Conservation (phyloP, 495 filamentous ascomycete genomes). For the Penicillium egyptiacum region DNA sequence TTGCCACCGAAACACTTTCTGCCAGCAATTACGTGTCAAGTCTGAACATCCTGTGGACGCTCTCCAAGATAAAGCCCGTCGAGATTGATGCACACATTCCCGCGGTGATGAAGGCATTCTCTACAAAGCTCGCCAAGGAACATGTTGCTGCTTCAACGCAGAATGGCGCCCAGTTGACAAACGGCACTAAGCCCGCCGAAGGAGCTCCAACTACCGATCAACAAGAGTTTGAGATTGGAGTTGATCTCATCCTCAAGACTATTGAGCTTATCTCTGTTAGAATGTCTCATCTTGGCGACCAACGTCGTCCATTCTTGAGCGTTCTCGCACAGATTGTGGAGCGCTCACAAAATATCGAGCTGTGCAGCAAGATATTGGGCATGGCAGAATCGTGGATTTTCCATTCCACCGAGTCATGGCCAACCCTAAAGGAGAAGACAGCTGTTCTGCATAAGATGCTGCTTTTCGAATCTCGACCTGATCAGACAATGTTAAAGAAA, state of each 20-base stretch:
- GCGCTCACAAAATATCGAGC: conserved; percentile 76
- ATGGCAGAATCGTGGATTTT: conserved; percentile 98
- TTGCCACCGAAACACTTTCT: conserved; percentile 78
- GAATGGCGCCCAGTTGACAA: conserved; percentile 34
- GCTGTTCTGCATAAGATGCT: conserved; percentile 98
- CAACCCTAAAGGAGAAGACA: conserved; percentile 96
- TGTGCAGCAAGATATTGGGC: conserved; percentile 87
- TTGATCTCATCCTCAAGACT: conserved; percentile 85
- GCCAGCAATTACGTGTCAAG: conserved; percentile 78
- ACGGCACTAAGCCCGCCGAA: conserved; percentile 49
- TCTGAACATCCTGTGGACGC: conserved; percentile 86
- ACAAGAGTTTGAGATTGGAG: conserved; percentile 80
- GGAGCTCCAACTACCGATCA: conserved; percentile 58
- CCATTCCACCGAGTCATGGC: conserved; percentile 86
- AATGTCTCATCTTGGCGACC: conserved; percentile 92
- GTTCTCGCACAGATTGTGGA: conserved; percentile 93
- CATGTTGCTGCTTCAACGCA: conserved; percentile 75
- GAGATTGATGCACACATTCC: conserved; percentile 87
- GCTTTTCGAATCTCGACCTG: conserved; percentile 80
- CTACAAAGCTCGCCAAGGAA: conserved; percentile 88
- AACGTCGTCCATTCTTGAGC: conserved; percentile 87
- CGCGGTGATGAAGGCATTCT: conserved; percentile 88
- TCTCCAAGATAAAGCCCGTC: conserved; percentile 77
- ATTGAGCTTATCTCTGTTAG: conserved; percentile 87
- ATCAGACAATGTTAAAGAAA: conserved; percentile 79